phyloP scores from a whole-genome alignment of 306 rosid genomes.

The Rosa rugosa region DNA sequence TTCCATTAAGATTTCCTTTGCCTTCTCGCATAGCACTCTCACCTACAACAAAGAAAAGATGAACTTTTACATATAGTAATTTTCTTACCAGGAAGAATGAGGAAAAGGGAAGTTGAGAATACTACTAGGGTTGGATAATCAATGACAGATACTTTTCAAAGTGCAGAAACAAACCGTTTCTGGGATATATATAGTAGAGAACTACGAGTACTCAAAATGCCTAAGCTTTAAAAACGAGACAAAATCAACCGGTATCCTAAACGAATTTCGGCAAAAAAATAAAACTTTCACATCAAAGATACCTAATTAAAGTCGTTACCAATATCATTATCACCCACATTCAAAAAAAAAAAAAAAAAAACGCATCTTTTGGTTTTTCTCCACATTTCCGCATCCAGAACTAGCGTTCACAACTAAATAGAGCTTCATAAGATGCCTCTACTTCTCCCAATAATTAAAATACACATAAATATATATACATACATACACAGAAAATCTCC shows the following conservation, averaged over 20 bases:
- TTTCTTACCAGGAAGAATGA: neutral
- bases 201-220: neutral
- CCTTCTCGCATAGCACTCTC: constrained; percentile 81
- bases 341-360: no score
- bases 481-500: neutral
- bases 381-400: neutral
- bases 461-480: neutral
- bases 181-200: no score
- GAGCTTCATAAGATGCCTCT: neutral
- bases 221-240: neutral
- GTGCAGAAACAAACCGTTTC: neutral
- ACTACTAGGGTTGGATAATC: no score
- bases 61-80: constrained; percentile 7
- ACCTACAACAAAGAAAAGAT: constrained; percentile 57
- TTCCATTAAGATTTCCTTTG: constrained; percentile 89
- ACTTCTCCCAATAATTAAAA: neutral
- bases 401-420: neutral
- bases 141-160: no score
- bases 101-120: neutral
- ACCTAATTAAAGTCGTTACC: no score
- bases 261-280: neutral
- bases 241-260: neutral
- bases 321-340: neutral
- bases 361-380: neutral
- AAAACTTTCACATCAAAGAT: no score